Conservation (phyloP, 2,329 filamentous ascomycete genomes). For the Fusarium foetens region DNA sequence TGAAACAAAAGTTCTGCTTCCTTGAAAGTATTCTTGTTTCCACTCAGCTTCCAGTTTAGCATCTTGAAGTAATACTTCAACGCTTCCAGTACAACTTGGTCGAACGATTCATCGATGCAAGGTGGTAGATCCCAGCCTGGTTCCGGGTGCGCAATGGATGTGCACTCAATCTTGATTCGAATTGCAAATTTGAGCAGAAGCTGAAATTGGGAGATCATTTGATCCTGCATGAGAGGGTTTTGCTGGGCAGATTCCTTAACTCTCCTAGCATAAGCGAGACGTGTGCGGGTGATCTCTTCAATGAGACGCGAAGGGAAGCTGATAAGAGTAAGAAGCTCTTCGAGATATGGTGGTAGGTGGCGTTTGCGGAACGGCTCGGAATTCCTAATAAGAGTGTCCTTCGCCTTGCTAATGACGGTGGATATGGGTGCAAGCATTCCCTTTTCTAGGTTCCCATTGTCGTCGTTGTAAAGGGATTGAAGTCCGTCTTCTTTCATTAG, state of each 20-base stretch:
- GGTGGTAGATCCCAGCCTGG: constrained; percentile 95
- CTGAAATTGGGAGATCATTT: constrained; percentile 98
- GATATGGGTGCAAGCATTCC: constrained; percentile 89
- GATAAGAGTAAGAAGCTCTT: constrained; percentile 94
- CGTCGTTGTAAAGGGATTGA: constrained; percentile 86
- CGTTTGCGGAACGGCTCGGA: constrained; percentile 85
- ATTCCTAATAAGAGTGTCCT: constrained; percentile 88
- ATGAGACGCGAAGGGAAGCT: constrained; percentile 97
- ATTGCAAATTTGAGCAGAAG: constrained; percentile 92
- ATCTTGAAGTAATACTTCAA: constrained; percentile 99
- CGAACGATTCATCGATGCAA: constrained; percentile 96
- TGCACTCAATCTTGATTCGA: constrained; percentile 89
- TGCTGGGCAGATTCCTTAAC: constrained; percentile 96
- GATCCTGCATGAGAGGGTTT: constrained; percentile 92
- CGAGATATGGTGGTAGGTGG: constrained; percentile 94
- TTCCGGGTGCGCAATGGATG: constrained; percentile 84
- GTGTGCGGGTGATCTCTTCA: constrained; percentile 94
- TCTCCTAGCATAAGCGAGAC: constrained; percentile 89
- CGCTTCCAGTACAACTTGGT: constrained; percentile 89
- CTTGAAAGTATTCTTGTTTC: constrained; percentile 99
- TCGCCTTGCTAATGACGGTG: constrained; percentile 90
- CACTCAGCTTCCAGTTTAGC: constrained; percentile 96
- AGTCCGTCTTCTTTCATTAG: constrained; percentile 96
- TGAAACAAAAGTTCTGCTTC: constrained; percentile 97
- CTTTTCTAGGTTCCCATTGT: constrained; percentile 58